Evolutionary conservation across 179 eudicot genomes (phyloP).

Genomic region (Beta macrorhiza): DNA sequence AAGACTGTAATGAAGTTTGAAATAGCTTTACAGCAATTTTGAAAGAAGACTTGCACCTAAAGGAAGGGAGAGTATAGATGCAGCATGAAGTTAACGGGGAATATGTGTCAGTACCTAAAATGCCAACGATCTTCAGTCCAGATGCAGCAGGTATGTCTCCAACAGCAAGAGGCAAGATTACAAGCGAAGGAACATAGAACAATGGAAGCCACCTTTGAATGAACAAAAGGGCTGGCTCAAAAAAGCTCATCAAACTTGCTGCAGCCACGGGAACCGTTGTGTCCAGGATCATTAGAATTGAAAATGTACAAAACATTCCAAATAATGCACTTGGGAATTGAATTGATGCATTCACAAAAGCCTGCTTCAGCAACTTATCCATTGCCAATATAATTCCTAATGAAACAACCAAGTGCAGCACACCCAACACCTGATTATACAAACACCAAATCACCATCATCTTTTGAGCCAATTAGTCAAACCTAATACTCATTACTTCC

Average conservation of each 20-base stretch:
- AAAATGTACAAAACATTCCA: constrained; percentile 95
- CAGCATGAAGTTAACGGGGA: background rate
- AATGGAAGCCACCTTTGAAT: constrained; percentile 98
- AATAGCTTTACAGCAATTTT: background rate
- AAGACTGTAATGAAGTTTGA: background rate
- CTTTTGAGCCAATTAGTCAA: background rate
- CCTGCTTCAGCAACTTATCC: constrained; percentile 71
- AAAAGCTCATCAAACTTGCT: constrained; percentile 63
- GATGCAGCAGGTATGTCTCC: constrained; percentile 93
- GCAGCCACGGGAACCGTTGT: constrained; percentile 64
- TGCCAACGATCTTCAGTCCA: constrained; percentile 73
- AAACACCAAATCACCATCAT: constrained; percentile 4
- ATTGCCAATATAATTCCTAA: constrained; percentile 75
- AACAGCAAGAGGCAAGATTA: constrained; percentile 85
- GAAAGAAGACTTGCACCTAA: background rate
- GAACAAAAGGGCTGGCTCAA: constrained; percentile 90
- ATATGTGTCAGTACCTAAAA: constrained; percentile 52
- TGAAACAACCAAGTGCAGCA: constrained; percentile 74
- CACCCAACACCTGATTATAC: constrained; percentile 53
- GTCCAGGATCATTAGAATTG: constrained; percentile 65
- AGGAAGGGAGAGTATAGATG: background rate
- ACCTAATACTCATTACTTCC: background rate
- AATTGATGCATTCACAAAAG: constrained; percentile 73
- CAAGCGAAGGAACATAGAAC: constrained; percentile 95
- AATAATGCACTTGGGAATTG: constrained; percentile 92